A percentile compares a stretch with the other conserved stretches of the same genome.
Evolutionary conservation across 169 alveolate genomes (phyloP).

Genomic region (Neospora caninum): DNA sequence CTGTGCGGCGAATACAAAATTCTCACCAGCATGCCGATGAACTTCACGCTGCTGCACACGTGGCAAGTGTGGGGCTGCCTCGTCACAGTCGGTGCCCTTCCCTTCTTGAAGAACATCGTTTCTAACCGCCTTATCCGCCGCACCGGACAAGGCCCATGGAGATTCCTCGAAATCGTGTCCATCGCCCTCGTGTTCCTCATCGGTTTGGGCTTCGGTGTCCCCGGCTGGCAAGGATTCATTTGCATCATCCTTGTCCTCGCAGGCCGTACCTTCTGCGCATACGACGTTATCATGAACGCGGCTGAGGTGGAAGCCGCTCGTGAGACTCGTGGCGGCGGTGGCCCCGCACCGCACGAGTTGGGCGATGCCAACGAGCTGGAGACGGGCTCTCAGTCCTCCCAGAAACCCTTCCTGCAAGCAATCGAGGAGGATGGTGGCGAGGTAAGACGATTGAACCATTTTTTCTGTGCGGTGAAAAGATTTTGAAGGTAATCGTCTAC

Average conservation of each 20-base stretch:
- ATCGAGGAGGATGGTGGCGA: constrained; percentile 66
- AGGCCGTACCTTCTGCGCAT: constrained; percentile 84
- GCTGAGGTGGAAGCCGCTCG: constrained; percentile 70
- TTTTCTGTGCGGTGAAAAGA: neutral
- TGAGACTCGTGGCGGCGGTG: constrained; percentile 53
- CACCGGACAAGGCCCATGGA: constrained; percentile 96
- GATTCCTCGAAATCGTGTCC: constrained; percentile 89
- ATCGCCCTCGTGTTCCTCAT: constrained; percentile 89
- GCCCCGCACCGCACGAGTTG: constrained; percentile 30
- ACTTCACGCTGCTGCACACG: constrained; percentile 78
- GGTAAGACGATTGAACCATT: constrained; percentile 27
- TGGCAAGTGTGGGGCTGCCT: constrained; percentile 93
- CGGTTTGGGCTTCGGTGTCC: constrained; percentile 84
- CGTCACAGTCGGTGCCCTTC: constrained; percentile 91
- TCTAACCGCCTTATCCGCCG: constrained; percentile 90
- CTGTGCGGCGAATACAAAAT: constrained; percentile 83
- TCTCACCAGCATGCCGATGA: constrained; percentile 80
- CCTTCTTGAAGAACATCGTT: constrained; percentile 90
- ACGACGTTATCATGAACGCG: constrained; percentile 81
- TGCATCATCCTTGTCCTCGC: constrained; percentile 79
- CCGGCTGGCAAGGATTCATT: constrained; percentile 78
- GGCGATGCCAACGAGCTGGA: constrained; percentile 59
- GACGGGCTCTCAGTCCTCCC: constrained; percentile 41
- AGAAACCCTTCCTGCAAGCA: constrained; percentile 65
- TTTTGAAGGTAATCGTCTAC: neutral